phyloP scores from a whole-genome alignment of 495 filamentous ascomycete genomes.

The Apodospora peruviana region DNA sequence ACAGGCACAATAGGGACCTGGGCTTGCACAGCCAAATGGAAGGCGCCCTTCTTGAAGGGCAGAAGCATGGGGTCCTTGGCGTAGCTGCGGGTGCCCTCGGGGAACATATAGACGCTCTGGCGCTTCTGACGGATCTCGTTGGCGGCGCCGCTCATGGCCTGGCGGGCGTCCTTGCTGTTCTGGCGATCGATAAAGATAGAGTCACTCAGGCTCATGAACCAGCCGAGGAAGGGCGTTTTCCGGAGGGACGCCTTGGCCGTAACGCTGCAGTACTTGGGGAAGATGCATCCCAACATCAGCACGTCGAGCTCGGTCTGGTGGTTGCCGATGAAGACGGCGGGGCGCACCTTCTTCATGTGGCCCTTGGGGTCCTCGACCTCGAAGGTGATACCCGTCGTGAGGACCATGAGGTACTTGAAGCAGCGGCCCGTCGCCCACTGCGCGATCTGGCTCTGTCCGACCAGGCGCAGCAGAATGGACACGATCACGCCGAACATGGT shows the following conservation, averaged over 20 bases:
- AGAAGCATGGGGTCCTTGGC: conserved; percentile 71
- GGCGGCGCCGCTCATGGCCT: conserved; percentile 79
- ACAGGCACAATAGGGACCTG: conserved; percentile 88
- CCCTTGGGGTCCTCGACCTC: conserved; percentile 62
- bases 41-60: conserved; percentile 97
- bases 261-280: conserved; percentile 87
- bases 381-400: conserved; percentile 74
- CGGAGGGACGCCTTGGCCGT: conserved; percentile 86
- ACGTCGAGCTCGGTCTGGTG: conserved; percentile 96
- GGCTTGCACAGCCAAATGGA: conserved; percentile 91
- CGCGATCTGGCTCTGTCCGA: conserved; percentile 66
- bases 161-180: conserved; percentile 72
- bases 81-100: conserved; percentile 91
- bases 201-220: conserved; percentile 90
- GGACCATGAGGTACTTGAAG: conserved; percentile 77
- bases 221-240: conserved; percentile 80
- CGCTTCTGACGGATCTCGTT: conserved; percentile 65
- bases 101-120: conserved; percentile 91
- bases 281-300: conserved; percentile 77
- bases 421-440: conserved; percentile 80
- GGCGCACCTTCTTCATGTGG: conserved; percentile 59
- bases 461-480: conserved; percentile 62
- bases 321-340: conserved; percentile 87
- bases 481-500: conserved; percentile 74
- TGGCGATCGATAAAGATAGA: conserved; percentile 92